Base-by-base conservation (phyloP, 768 basidiomycete species). In the Kwoniella botswanensis region DNA sequence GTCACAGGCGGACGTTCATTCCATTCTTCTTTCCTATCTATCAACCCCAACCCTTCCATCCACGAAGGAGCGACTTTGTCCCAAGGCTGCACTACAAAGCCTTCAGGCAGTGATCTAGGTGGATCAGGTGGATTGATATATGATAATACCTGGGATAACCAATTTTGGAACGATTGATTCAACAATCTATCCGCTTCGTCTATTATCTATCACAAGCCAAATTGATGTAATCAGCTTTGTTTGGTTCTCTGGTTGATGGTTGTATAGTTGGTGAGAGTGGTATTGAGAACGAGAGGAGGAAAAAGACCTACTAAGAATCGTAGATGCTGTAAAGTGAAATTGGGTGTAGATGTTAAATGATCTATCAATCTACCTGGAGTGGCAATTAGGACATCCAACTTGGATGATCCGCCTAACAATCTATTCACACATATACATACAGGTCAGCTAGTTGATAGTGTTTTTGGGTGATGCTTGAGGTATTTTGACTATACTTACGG, bases 141-240 rank as follows among this genome's bases (percentile, higher is more conserved):
- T n/a, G 87, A 85, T 9, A 97, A 85, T 3, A 98, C 92, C 77
- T 90, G 90, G 6, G 88, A 88, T 2, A 98, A 86, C 96, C 95
- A 99, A 80, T 93, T 92, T 83, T 98, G 94, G 85, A 97, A 98
- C 1, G 93, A 93, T 81, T 98, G 94, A 11, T 92, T 91, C 10
- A 99, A 87, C 0, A 99, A 87, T n/a, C 94, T 89, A 80, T 99
- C 97, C 0, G 97, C 97, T 85, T 99, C 97, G 82, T 99, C 97
- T 67, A 99, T 93, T 35, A 98, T 90, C 94, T 96, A 68, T 42
- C 22, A 12, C n/a, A n/a, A n/a, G 22, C n/a, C 35, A 9, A 24
- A 58, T 46, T 50, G 50, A 35, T 22, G 56, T 63, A 11, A 50
- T 24, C 35, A 15, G 22, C 41, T 43, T 24, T 9, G 22, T 26